Base-by-base conservation (phyloP, 345 rosid genomes). In the Acer campestre region DNA sequence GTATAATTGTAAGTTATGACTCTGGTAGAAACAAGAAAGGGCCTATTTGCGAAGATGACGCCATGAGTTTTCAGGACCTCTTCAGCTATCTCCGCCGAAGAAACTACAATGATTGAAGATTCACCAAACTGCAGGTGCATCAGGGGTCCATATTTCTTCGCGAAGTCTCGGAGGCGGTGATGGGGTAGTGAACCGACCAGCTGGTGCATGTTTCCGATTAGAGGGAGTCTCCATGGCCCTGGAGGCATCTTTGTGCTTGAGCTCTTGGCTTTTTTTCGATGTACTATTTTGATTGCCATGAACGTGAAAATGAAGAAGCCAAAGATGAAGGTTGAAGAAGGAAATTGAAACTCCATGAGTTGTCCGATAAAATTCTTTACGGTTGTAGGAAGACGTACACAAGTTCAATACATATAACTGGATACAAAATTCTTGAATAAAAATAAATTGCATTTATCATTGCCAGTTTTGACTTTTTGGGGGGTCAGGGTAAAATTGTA, bases 121-220 rank as follows among this genome's bases (percentile, higher is more conserved):
- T 81, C 86, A 3, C 88, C 91, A 1, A 88, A 74, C 31, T 78
- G 80, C 55, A 86, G 82, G 20, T 80, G 70, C 77, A 86, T 74
- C 35, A 85, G 27, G 8, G 83, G 89, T 17, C 89, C 89, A 10
- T 86, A 16, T 10, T 70, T 70, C 44, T 51, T 29, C 6, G 46
- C 61, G 46, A 27, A 27, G 58, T 49, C 62, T 70, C 44, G 18
- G 10, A 70, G 74, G 13, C 61, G 14, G 40, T 55, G 83, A 58
- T 86, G 91, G 6, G 89, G 89, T 14, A 44, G 77, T 53, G 76
- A 67, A 23, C 82, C 9, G 17, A 27, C 46, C 5, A 70, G 44
- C 44, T 70, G 40, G 74, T 70, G 62, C 25, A 53, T 51, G 42
- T 70, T 70, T 53, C 74, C 62, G 0, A 70, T 53, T 1, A 70